Evolutionary conservation across 805 yeast genomes (phyloP).

Genomic region (Candida silvatica): DNA sequence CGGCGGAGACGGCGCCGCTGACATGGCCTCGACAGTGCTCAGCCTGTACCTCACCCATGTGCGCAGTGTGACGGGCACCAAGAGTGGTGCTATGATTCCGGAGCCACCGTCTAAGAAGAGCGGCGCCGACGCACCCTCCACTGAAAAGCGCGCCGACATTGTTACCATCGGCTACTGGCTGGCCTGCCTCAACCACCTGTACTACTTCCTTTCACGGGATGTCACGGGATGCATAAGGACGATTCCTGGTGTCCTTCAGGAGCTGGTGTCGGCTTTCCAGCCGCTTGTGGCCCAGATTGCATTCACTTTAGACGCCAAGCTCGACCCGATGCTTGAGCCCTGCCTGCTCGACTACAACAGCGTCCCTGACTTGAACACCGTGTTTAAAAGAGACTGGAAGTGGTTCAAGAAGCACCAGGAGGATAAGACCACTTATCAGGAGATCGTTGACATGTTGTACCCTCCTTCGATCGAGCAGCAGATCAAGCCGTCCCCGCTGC

Average conservation of each 20-base stretch:
- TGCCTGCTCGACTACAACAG: constrained; percentile 70
- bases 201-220: constrained; percentile 69
- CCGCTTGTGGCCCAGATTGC: constrained; percentile 58
- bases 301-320: constrained; percentile 54
- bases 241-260: constrained; percentile 56
- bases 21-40: too few species aligned
- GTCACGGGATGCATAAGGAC: constrained; percentile 40
- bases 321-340: constrained; percentile 49
- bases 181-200: constrained; percentile 65
- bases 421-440: constrained; percentile 50
- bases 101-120: constrained; percentile 6
- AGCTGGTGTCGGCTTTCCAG: constrained; percentile 44
- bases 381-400: constrained; percentile 59
- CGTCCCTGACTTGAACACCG: constrained; percentile 72
- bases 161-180: constrained; percentile 82
- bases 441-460: constrained; percentile 63
- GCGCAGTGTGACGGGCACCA: constrained; percentile 49
- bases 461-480: constrained; percentile 81
- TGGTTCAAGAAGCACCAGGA: constrained; percentile 32
- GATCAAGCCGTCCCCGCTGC: constrained; percentile 83
- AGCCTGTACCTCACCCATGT: constrained; percentile 55
- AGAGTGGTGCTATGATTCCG: constrained; percentile 42
- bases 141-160: constrained; percentile 34
- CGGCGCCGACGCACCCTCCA: constrained; percentile 6
- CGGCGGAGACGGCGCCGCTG: too few species aligned